phyloP scores from a whole-genome alignment of 306 rosid species.

The Medicago ruthenica region DNA sequence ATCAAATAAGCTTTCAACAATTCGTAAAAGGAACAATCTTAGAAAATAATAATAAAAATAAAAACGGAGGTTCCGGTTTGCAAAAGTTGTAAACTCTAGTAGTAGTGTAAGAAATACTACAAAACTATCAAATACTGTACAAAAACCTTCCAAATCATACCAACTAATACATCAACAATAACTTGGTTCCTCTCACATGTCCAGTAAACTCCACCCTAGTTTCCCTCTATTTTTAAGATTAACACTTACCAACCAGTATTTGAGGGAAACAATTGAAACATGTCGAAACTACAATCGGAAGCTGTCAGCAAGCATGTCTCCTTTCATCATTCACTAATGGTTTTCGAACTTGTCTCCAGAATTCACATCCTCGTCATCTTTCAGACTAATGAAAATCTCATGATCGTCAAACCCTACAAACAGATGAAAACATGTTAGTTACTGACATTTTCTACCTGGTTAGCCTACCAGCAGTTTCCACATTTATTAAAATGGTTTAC shows the following conservation, averaged over 20 bases:
- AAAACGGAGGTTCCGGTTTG: neutral
- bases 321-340: slow-evolving; percentile 45
- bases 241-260: slow-evolving; percentile 2
- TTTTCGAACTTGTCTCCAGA: slow-evolving; percentile 50
- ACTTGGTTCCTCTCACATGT: slow-evolving; percentile 26
- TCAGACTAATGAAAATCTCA: slow-evolving; percentile 61
- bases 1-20: neutral
- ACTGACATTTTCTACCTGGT: slow-evolving; percentile 3
- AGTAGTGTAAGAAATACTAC: slow-evolving; percentile 26
- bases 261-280: slow-evolving; percentile 32
- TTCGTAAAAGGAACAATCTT: neutral
- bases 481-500: slow-evolving; percentile 19
- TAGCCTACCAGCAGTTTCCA: slow-evolving; percentile 9
- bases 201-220: slow-evolving; percentile 17
- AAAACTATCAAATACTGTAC: slow-evolving; percentile 43
- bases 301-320: slow-evolving; percentile 27
- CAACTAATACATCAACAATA: slow-evolving; percentile 13
- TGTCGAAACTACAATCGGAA: slow-evolving; percentile 16
- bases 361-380: slow-evolving; percentile 64
- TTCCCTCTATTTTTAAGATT: slow-evolving; percentile 36
- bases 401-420: slow-evolving; percentile 78
- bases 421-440: slow-evolving; percentile 38
- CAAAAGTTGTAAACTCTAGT: slow-evolving; percentile 43
- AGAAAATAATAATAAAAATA: neutral
- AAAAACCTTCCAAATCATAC: slow-evolving; percentile 35